A percentile compares a stretch with the other conserved stretches of the same genome.
phyloP scores from a whole-genome alignment of 2,329 filamentous ascomycete genomes.

The Grosmannia huntii region DNA sequence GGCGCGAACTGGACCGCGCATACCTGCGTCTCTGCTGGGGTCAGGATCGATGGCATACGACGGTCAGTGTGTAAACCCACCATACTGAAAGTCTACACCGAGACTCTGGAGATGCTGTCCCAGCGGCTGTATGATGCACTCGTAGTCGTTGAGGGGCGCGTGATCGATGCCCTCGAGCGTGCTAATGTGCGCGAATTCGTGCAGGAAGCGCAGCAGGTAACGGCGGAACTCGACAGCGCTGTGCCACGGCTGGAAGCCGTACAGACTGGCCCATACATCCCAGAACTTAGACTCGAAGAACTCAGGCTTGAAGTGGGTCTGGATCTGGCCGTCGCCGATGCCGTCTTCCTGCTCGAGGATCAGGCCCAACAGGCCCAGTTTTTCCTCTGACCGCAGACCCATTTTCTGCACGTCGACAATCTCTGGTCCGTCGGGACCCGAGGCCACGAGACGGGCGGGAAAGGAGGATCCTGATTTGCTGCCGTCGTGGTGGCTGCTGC shows the following conservation, averaged over 20 bases:
- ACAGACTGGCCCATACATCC: constrained; percentile 20
- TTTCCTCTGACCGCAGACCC: constrained; percentile 13
- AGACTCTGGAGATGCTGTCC: constrained; percentile 15
- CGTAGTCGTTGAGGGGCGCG: constrained; percentile 18
- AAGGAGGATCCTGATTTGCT: constrained; percentile 7
- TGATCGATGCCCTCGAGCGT: constrained; percentile 16
- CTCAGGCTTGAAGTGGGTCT: constrained; percentile 10
- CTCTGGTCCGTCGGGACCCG: constrained; percentile 11
- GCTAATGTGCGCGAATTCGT: constrained; percentile 17
- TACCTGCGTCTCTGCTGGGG: constrained; percentile 3
- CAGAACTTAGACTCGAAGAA: constrained; percentile 21
- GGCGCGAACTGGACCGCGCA: constrained; percentile 3
- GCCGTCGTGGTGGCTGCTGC: neutral
- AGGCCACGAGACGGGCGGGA: constrained; percentile 15
- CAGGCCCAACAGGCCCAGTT: constrained; percentile 13
- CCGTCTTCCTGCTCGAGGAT: constrained; percentile 8
- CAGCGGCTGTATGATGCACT: constrained; percentile 17
- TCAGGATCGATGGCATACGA: neutral
- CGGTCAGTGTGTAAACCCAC: no score
- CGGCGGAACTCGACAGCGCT: constrained; percentile 19
- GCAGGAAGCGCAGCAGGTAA: constrained; percentile 18
- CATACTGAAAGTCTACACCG: constrained; percentile 16
- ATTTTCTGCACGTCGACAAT: constrained; percentile 15
- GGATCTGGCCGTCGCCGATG: constrained; percentile 9
- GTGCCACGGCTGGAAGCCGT: constrained; percentile 20